Evolutionary conservation across 1,139 yeast species (phyloP), one percentile per base, ranked within the genome.

Genomic region (Debaryomyces singareniensis): DNA sequence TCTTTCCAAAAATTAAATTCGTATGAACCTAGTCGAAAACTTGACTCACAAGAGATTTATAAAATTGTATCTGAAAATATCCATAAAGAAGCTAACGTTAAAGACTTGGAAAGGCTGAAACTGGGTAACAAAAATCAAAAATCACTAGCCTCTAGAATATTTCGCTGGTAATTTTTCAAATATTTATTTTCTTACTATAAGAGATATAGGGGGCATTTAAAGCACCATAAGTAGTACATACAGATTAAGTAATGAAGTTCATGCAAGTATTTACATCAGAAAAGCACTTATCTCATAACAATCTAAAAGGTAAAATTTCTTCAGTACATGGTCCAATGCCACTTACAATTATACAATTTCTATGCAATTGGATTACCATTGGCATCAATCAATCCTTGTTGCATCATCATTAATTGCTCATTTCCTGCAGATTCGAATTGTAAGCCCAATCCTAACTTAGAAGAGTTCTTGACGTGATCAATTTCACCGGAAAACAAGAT

Each of bases 381-480:
- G 42, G 79, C 82, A 52, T 82, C 93, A 36, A 67, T 55, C 61
- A 82, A 68, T 49, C 91, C 91, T 61, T 81, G 87, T 68, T 82
- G 93, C 72, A 67, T 67, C 67, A 67, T 57, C 71, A 71, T 59
- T 49, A 85, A 74, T 66, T 86, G 91, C 61, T 86, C 95, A 51
- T 83, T 79, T 55, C 96, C 96, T 39, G 96, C 95, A 37, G 85
- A 73, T 68, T 91, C 97, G 44, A 91, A 80, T 68, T 87, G 96
- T 50, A 91, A 72, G 58, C 97, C 98, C 49, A 89, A 76, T 54
- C 98, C 98, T 43, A 89, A 67, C 58, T 80, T 81, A 38, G 91
- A 80, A 29, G 87, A 68, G 56, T 78, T 76, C 68, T 89, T 89
- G 51, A 71, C 64, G 59, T 93, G 97, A 60, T 91, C 97, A 44